Evolutionary conservation across 768 basidiomycete genomes (phyloP), one percentile per base, ranked within the genome.

Genomic region (Coprinellus aureogranulatus): DNA sequence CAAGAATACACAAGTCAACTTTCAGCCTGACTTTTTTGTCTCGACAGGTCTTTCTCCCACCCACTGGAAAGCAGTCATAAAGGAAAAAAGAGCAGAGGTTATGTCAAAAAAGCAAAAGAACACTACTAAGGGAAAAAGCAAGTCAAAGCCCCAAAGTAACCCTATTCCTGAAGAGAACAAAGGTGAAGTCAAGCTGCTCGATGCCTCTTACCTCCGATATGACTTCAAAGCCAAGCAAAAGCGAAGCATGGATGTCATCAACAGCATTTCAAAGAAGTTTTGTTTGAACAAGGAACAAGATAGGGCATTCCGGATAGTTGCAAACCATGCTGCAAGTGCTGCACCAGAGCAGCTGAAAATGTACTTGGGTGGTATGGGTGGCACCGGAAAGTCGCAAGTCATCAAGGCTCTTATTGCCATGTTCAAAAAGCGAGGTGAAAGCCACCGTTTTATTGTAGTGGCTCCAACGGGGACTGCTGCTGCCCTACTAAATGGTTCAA

Each of bases 381-480:
- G 73, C 0, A 70, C 70, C 1, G 72, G 73, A 0, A 74, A 73
- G 59, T 62, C 64, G 0, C 62, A 62, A 26, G 70, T 75, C 0
- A 53, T 75, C 5, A 58, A 64, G 22, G 61, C 70, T 4, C 2
- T 72, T 6, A 58, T 62, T 10, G 4, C 42, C 22, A 59, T 70
- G 22, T 71, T 74, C 44, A n/a, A 23, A 1, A 4, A 23, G 40
- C 26, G 60, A 27, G 61, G 66, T 2, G 63, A 74, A 57, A 20
- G 31, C 2, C 53, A 69, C 34, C 26, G 66, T 0, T 65, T 71
- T 25, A 44, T 64, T 2, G 54, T 70, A 1, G 57, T 74, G 0
- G 73, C 68, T 6, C 73, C 72, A 2, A 76, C 73, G 9, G 74
- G 74, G 0, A 59, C 69, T 6, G 64, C 71, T 1, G 74, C 75